Evolutionary conservation across 1,284 basidiomycete species (phyloP).

Genomic region (Hemileia vastatrix): DNA sequence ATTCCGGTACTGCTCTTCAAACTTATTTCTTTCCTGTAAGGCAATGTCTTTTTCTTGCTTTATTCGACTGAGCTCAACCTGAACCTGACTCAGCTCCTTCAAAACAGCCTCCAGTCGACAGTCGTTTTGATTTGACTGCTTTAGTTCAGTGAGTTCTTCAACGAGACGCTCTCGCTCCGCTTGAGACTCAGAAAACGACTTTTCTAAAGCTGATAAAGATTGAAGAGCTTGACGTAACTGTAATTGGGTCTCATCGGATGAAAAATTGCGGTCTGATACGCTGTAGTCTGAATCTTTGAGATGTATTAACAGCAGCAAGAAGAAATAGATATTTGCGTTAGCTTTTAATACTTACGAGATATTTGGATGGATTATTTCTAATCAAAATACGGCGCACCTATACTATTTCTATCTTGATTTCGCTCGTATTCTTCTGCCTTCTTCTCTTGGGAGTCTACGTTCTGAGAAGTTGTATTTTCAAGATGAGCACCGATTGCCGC

Average conservation of each 20-base stretch:
- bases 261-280: no score
- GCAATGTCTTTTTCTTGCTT: constrained; percentile 29
- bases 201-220: constrained; percentile 42
- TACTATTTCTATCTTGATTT: no score
- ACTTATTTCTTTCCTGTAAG: constrained; percentile 12
- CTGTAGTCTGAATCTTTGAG: no score
- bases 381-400: no score
- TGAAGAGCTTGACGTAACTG: constrained; percentile 44
- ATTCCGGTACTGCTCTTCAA: constrained; percentile 32
- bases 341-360: no score
- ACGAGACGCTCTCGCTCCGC: constrained; percentile 42
- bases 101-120: constrained; percentile 59
- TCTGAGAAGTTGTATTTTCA: no score
- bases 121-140: constrained; percentile 11
- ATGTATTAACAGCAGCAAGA: no score
- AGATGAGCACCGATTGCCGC: not conserved
- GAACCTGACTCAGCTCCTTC: constrained; percentile 62
- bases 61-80: constrained; percentile 62
- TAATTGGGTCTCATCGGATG: constrained; percentile 39
- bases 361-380: no score
- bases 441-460: no score
- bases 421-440: no score
- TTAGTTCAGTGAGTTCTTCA: constrained; percentile 35
- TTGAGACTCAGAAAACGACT: constrained; percentile 43
- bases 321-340: no score